phyloP scores from a whole-genome alignment of 176 grass and related monocot species.

The Oryza officinalis region DNA sequence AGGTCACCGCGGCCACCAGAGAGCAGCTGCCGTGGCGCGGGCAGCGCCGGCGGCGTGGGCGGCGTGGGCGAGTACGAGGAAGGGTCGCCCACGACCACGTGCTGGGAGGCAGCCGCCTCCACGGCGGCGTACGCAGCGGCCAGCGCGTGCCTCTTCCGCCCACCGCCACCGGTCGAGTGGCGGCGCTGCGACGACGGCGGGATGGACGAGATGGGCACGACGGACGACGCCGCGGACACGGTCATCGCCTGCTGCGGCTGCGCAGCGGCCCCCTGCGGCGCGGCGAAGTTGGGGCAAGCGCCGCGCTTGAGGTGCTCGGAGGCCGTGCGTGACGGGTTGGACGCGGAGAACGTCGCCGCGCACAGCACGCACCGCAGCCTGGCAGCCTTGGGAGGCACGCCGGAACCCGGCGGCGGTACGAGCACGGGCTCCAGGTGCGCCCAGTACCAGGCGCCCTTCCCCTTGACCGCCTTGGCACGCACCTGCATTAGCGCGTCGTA shows the following conservation, averaged over 20 bases:
- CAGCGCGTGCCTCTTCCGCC: constrained; percentile 37
- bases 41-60: constrained; percentile 30
- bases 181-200: constrained; percentile 38
- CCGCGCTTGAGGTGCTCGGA: constrained; percentile 86
- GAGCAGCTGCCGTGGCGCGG: constrained; percentile 45
- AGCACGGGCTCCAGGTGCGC: constrained; percentile 76
- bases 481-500: constrained; percentile 64
- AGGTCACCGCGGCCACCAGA: constrained; percentile 67
- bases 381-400: constrained; percentile 45
- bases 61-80: constrained; percentile 43
- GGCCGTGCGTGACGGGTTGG: constrained; percentile 75
- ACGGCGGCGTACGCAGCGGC: constrained; percentile 21
- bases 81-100: constrained; percentile 5
- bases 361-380: constrained; percentile 63
- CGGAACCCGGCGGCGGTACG: constrained; percentile 46
- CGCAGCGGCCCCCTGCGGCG: not conserved
- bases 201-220: constrained; percentile 41
- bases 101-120: not conserved
- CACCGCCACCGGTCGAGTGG: constrained; percentile 26
- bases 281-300: constrained; percentile 68
- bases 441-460: constrained; percentile 86
- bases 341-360: constrained; percentile 58
- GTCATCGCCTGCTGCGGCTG: constrained; percentile 1
- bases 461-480: constrained; percentile 72
- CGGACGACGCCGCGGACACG: constrained; percentile 9